A percentile compares a stretch with the other conserved stretches of the same genome.
phyloP scores from a whole-genome alignment of 768 basidiomycete genomes.

The Scleroderma bovista region DNA sequence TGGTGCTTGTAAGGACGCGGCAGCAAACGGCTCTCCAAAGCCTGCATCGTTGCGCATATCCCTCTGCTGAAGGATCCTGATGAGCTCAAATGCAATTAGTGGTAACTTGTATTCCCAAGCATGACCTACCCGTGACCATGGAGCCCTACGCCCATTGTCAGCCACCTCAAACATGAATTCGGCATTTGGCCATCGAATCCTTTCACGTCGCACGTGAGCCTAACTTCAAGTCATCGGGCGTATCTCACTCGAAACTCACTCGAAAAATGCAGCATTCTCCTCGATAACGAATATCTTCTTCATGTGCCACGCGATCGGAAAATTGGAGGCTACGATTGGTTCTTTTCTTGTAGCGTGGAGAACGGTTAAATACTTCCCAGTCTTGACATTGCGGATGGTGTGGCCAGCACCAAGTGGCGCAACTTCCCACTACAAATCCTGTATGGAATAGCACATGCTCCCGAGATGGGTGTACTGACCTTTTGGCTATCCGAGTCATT shows the following conservation, averaged over 20 bases:
- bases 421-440: background rate
- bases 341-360: background rate
- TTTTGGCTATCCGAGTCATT: background rate
- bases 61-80: background rate
- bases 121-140: background rate
- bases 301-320: background rate
- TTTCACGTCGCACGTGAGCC: background rate
- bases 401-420: background rate
- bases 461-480: background rate
- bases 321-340: background rate
- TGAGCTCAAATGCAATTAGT: background rate
- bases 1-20: background rate
- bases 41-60: background rate
- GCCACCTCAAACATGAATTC: background rate
- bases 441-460: background rate
- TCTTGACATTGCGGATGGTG: slow-evolving; percentile 1
- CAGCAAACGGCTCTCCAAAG: background rate
- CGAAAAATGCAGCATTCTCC: background rate
- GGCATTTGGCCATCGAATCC: background rate
- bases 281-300: background rate
- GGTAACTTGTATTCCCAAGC: background rate
- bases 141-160: background rate
- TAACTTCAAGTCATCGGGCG: background rate
- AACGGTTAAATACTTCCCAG: background rate
- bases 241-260: background rate